phyloP scores from a whole-genome alignment of 176 grass and related monocot genomes.

The Avena atlantica region DNA sequence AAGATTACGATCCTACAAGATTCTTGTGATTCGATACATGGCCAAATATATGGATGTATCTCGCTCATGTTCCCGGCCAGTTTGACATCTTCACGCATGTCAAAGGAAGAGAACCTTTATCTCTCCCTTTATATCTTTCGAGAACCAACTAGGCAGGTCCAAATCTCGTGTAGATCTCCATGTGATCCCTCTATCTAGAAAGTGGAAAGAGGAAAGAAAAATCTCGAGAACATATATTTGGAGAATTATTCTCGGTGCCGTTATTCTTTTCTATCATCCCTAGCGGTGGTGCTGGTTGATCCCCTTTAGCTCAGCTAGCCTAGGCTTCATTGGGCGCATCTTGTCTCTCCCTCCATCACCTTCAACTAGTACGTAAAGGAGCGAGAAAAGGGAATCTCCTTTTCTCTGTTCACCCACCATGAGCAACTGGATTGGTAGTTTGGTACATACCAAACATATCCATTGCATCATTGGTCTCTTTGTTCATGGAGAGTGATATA shows the following conservation, averaged over 20 bases:
- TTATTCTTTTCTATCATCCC: conserved; percentile 45
- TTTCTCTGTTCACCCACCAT: neutral
- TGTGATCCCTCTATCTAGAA: conserved; percentile 50
- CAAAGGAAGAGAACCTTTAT: conserved; percentile 33
- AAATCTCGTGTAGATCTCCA: conserved; percentile 42
- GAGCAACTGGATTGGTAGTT: conserved; percentile 40
- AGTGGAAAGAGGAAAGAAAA: conserved; percentile 34
- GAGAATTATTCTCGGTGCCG: conserved; percentile 32
- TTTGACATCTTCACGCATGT: conserved; percentile 7
- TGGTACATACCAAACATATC: conserved; percentile 56
- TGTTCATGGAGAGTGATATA: conserved; percentile 20
- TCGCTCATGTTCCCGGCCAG: conserved; percentile 39
- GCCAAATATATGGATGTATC: conserved; percentile 52
- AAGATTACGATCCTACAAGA: neutral
- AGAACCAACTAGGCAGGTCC: conserved; percentile 8
- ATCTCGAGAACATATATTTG: conserved; percentile 32
- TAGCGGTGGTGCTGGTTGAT: conserved; percentile 26
- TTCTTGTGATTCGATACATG: neutral
- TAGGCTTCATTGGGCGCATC: conserved; percentile 22
- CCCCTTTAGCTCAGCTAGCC: conserved; percentile 5
- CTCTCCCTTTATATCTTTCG: conserved; percentile 34
- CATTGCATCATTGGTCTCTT: conserved; percentile 23
- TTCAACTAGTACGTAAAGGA: conserved; percentile 36
- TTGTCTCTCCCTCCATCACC: conserved; percentile 15
- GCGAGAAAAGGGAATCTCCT: conserved; percentile 23